Base-by-base conservation (phyloP, 768 basidiomycete species). In the Suillus sp. region DNA sequence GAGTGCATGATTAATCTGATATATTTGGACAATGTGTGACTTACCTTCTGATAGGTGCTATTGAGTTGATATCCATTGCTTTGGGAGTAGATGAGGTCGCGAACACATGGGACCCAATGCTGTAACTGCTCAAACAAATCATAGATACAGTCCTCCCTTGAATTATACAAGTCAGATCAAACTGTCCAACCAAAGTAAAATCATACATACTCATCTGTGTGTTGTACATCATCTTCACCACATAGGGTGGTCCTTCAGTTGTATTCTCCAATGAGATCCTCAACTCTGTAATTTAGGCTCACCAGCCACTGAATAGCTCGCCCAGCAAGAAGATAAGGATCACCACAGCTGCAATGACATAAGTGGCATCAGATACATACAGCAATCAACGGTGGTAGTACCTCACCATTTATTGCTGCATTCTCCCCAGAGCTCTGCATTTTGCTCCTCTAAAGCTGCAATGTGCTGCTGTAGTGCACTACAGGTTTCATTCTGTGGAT, bases 281-380 rank as follows among this genome's bases (percentile, higher is more conserved):
- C 25, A 1, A 69, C 20, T 7, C 40, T 60, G 22, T 62, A 55
- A 0, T 35, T 22, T 0, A 69, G 59, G 54, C 54, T 60, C 0
- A 69, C 64, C 1, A 69, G 68, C 42, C 64, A n/a, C 5, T 27
- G 59, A 4, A 69, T 62, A 4, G 22, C 62, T 6, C 59, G 51
- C 22, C 67, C 66, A 22, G 65, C 60, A 18, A 38, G n/a, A 0
- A 60, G 0, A 11, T 62, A 60, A 3, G 60, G 58, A 50, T 65
- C 59, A 7, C 32, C 1, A 18, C 27, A 16, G 7, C 68, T 67
- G 27, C 18, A 11, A 25, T n/a, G 5, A 16, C 45, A 45, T 2
- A 11, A 45, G 45, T 11, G 10, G 11, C n/a, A 4, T 45, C 45
- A 45, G n/a, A 45, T 45, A 45, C 10, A 22, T 45, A 11, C 10